Evolutionary conservation across 345 rosid species (phyloP).

Genomic region (Corchorus capsularis): DNA sequence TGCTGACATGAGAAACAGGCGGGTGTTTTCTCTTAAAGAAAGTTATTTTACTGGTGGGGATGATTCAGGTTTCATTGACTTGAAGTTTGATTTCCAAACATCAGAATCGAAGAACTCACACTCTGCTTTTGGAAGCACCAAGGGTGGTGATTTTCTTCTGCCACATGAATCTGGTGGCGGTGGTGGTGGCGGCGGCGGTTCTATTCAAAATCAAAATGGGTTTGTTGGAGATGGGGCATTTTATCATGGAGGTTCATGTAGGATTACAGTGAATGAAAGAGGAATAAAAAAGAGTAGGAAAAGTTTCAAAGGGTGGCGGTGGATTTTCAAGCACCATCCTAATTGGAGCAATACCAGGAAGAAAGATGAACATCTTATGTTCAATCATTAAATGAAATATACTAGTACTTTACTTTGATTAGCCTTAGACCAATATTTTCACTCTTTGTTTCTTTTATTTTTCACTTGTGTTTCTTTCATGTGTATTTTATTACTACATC

Average conservation of each 20-base stretch:
- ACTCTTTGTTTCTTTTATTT: background rate
- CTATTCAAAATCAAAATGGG: conserved; percentile 5
- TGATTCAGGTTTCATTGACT: conserved; percentile 82
- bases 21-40: conserved; percentile 73
- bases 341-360: conserved; percentile 40
- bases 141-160: conserved; percentile 36
- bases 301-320: conserved; percentile 91
- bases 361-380: conserved; percentile 32
- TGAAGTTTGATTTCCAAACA: conserved; percentile 70
- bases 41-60: conserved; percentile 67
- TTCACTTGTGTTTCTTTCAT: background rate
- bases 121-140: conserved; percentile 58
- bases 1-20: conserved; percentile 37
- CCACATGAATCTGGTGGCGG: conserved; percentile 20
- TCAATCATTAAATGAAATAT: conserved; percentile 22
- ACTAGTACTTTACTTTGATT: background rate
- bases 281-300: conserved; percentile 71
- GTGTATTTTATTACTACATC: background rate
- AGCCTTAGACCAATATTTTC: conserved; percentile 6
- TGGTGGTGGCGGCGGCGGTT: too few species aligned
- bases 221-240: conserved; percentile 28
- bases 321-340: conserved; percentile 79
- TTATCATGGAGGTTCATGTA: conserved; percentile 55
- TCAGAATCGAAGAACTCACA: conserved; percentile 33
- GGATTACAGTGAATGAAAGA: conserved; percentile 59